A percentile compares a stretch with the other conserved stretches of the same genome.
Conservation (phyloP, 805 yeast species). For the Hanseniaspora lachancei region DNA sequence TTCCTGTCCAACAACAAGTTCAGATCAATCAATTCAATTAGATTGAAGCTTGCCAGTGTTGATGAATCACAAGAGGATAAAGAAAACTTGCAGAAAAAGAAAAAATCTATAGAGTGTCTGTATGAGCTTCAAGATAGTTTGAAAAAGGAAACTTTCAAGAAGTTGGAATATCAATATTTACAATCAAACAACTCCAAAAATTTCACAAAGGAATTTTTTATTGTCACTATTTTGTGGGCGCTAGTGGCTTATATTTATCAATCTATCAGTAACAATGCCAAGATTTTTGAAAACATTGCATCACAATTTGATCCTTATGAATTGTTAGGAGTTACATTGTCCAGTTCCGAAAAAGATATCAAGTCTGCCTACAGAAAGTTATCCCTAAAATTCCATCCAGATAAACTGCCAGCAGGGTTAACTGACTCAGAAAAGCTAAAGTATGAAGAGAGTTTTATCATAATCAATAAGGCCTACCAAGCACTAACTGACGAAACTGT, state of each 20-base stretch:
- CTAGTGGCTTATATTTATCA: constrained; percentile 8
- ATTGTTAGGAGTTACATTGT: constrained; percentile 40
- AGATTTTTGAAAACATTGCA: constrained; percentile 34
- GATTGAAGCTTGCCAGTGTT: not conserved
- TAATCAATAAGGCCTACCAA: constrained; percentile 82
- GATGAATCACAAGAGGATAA: not conserved
- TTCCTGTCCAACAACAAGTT: not conserved
- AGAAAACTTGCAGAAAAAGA: constrained; percentile 4
- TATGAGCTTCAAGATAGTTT: constrained; percentile 26
- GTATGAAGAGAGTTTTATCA: constrained; percentile 65
- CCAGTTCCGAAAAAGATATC: constrained; percentile 63
- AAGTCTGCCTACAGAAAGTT: constrained; percentile 75
- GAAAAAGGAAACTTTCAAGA: constrained; percentile 27
- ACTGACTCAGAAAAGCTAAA: constrained; percentile 41
- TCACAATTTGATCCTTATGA: constrained; percentile 76
- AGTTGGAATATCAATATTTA: constrained; percentile 14
- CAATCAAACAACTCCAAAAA: constrained; percentile 15
- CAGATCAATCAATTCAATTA: not conserved
- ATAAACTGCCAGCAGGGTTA: constrained; percentile 57
- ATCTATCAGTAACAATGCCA: constrained; percentile 31
- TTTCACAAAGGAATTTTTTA: not conserved
- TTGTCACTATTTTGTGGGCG: constrained; percentile 45
- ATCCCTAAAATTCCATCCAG: constrained; percentile 86
- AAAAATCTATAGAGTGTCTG: constrained; percentile 20
- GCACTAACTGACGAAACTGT: constrained; percentile 84